Base-by-base conservation (phyloP, 2,329 filamentous ascomycete species). In the Rhynchosporium graminicola region DNA sequence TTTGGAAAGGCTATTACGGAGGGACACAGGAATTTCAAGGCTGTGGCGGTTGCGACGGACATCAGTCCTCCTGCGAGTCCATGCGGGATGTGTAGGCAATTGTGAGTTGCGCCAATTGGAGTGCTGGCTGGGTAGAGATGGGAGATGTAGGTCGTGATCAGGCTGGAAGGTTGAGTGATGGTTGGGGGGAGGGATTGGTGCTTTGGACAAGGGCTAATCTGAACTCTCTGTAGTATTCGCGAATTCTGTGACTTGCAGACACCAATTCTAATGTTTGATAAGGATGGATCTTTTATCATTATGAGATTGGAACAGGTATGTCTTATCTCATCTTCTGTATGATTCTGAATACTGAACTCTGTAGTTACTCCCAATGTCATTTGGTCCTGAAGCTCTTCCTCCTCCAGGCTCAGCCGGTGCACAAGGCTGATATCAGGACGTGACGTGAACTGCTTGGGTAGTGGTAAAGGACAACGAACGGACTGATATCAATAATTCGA, bases 31-130 rank as follows among this genome's bases (percentile, higher is more conserved):
- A 71, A 72, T 61, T 91, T 96, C 77, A 87, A 86, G 72, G 94
- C 93, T 26, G 77, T 99, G 28, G 94, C 90, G 15, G 92, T 99
- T 3, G 84, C 90, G 6, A 96, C 93, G 5, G 90, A 97, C 74
- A 88, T 90, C 47, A 77, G 76, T 38, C 84, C 86, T 36, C 86
- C 87, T 3, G 83, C 83, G 54, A 87, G 88, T 65, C 95, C 95
- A 0, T 99, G 95, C 74, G 95, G 95, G 60, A 97, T 97, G 92
- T 98, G 94, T 76, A 83, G 94, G 71, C 94, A 97, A 75, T 96
- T 94, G 89, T 92, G 74, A 79, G 85, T 62, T 42, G 20, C n/a
- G 20, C 59, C 26, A 36, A 46, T 15, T 50, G 43, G 2, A 26
- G 31, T 29, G 26, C 26, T 51, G 46, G 28, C 15, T 56, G 29